Conservation (phyloP, 2,329 filamentous ascomycete genomes). For the Xylariaceae sp. region DNA sequence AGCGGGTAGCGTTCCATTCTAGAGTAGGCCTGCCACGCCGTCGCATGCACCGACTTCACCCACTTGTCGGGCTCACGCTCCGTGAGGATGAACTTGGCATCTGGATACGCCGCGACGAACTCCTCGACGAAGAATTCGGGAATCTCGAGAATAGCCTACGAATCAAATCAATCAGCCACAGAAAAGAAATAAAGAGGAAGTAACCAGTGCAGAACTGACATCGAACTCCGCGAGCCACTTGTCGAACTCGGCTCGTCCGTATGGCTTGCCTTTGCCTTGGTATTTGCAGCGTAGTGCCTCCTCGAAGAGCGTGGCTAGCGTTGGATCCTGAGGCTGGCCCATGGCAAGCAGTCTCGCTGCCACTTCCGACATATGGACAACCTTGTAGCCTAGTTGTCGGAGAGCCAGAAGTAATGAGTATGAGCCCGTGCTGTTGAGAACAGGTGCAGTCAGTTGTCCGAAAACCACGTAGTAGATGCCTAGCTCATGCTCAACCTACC, state of each 20-base stretch:
- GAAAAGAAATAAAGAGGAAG: neutral
- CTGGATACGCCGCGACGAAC: constrained; percentile 24
- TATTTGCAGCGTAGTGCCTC: constrained; percentile 20
- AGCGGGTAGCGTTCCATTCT: constrained; percentile 18
- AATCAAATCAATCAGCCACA: neutral
- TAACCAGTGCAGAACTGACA: constrained; percentile 1
- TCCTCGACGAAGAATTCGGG: constrained; percentile 24
- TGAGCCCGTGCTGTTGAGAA: constrained; percentile 14
- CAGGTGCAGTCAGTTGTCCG: too few relatives aligned
- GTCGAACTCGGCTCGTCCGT: constrained; percentile 20
- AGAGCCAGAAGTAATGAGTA: constrained; percentile 21
- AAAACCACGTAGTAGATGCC: too few relatives aligned
- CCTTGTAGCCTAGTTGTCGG: constrained; percentile 17
- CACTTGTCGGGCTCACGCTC: constrained; percentile 28
- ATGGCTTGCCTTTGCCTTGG: constrained; percentile 14
- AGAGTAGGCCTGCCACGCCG: constrained; percentile 8
- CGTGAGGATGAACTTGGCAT: constrained; percentile 30
- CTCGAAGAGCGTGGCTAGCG: constrained; percentile 14
- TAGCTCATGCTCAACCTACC: too few relatives aligned
- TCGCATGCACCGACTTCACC: constrained; percentile 24
- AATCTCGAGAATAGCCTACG: constrained; percentile 18
- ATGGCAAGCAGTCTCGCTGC: neutral
- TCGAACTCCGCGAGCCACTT: constrained; percentile 22
- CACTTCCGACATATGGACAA: constrained; percentile 20
- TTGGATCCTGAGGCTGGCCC: neutral